These are phyloP conservation scores for Ceratobasidium sp. DNA, from an alignment of 1,284 basidiomycete genomes.

Conservation along the genomic window DNA sequence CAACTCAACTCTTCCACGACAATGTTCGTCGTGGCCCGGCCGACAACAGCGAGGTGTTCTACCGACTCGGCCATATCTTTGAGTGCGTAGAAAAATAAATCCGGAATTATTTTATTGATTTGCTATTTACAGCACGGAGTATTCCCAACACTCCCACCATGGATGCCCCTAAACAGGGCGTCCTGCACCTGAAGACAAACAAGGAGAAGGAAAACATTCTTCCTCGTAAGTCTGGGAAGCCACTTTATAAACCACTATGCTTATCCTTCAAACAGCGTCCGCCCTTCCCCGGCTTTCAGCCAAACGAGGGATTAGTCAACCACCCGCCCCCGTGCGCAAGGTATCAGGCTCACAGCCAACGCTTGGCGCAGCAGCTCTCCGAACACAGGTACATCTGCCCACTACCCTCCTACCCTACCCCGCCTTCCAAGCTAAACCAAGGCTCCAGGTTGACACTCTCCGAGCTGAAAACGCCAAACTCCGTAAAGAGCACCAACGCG, in stretches of 20 bases:
- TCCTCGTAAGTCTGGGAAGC: slow-evolving; percentile 18
- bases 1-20: too few species aligned
- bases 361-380: slow-evolving; percentile 35
- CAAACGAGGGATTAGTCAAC: slow-evolving; percentile 27
- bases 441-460: slow-evolving; percentile 45
- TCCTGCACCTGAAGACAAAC: slow-evolving; percentile 32
- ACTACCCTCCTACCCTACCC: background rate
- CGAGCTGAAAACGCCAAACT: slow-evolving; percentile 47
- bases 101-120: too few species aligned
- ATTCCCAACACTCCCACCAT: slow-evolving; percentile 21
- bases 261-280: slow-evolving; percentile 11
- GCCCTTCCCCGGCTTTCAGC: slow-evolving; percentile 24
- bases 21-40: too few species aligned
- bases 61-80: background rate
- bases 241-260: background rate
- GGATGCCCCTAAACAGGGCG: slow-evolving; percentile 45
- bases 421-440: background rate
- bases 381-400: slow-evolving; percentile 5
- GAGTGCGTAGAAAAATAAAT: background rate
- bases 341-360: slow-evolving; percentile 43
- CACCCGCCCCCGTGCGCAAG: slow-evolving; percentile 17
- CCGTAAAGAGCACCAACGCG: slow-evolving; percentile 39
- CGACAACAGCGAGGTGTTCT: too few species aligned
- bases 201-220: slow-evolving; percentile 42
- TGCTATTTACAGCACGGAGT: slow-evolving; percentile 14